A percentile compares a stretch with the other conserved stretches of the same genome.
These are phyloP conservation scores for Mucor mucedo DNA, from an alignment of 371 early-diverging fungal species.

Conservation along the genomic window DNA sequence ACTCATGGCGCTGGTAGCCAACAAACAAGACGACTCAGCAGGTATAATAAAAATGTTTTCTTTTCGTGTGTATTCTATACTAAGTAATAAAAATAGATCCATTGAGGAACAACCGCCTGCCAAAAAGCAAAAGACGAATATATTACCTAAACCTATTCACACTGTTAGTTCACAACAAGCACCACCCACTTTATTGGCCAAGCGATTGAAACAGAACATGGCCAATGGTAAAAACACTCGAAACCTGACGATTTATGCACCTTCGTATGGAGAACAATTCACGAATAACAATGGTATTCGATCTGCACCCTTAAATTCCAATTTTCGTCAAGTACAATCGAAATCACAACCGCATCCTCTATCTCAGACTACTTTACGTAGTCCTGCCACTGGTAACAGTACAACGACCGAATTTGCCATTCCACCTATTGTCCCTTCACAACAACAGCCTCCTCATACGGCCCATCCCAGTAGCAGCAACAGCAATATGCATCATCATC, in stretches of 20 bases:
- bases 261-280: conserved; percentile 57
- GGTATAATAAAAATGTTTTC: conserved; percentile 18
- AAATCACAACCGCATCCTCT: conserved; percentile 28
- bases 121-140: conserved; percentile 13
- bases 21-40: conserved; percentile 29
- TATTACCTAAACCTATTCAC: conserved; percentile 42
- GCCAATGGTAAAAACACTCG: conserved; percentile 47
- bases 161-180: conserved; percentile 44
- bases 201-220: conserved; percentile 21
- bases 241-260: conserved; percentile 62
- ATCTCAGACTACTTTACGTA: conserved; percentile 17
- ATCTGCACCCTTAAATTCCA: conserved; percentile 64
- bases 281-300: conserved; percentile 42
- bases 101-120: conserved; percentile 20
- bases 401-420: conserved; percentile 44
- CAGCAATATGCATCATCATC: too few species aligned
- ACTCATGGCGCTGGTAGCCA: conserved; percentile 33
- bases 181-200: conserved; percentile 36
- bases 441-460: conserved; percentile 42
- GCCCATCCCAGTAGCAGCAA: conserved; percentile 17
- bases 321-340: conserved; percentile 34
- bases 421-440: conserved; percentile 56
- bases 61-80: background rate
- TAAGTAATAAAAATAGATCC: conserved; percentile 4
- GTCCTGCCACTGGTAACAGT: conserved; percentile 15